These are phyloP conservation scores for Fistulifera pelliculosa DNA, from an alignment of 108 stramenopile species.

Conservation along the genomic window DNA sequence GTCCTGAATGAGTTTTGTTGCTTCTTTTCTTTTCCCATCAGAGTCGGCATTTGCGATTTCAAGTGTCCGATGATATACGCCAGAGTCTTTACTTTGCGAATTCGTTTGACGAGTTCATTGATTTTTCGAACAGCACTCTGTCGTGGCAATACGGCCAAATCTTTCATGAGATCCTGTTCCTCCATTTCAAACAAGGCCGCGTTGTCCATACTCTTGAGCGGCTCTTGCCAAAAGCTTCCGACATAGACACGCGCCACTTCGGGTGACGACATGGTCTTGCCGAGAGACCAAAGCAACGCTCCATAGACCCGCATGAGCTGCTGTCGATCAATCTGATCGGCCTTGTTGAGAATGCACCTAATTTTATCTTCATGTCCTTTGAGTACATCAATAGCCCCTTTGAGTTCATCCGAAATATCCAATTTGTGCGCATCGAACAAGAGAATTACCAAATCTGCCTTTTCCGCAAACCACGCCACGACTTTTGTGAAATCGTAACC, in stretches of 20 bases:
- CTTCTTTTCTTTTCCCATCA: conserved; percentile 96
- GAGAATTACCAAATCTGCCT: conserved; percentile 62
- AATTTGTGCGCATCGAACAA: conserved; percentile 99
- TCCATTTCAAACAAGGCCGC: conserved; percentile 80
- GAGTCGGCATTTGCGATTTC: conserved; percentile 91
- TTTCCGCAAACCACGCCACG: conserved; percentile 93
- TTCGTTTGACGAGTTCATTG: conserved; percentile 97
- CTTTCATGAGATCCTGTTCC: conserved; percentile 91
- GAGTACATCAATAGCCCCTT: conserved; percentile 89
- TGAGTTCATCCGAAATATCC: conserved; percentile 98
- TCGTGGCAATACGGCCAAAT: conserved; percentile 87
- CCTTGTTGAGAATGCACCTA: conserved; percentile 99
- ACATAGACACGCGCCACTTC: conserved; percentile 97
- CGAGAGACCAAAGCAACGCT: conserved; percentile 94
- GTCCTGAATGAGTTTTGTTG: conserved; percentile 89
- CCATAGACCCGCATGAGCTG: conserved; percentile 99
- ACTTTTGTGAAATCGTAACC: conserved; percentile 94
- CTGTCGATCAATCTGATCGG: conserved; percentile 95
- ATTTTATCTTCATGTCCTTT: conserved; percentile 98
- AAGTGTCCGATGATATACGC: conserved; percentile 84
- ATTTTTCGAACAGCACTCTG: conserved; percentile 95
- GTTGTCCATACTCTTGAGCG: conserved; percentile 78
- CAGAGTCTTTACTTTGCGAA: conserved; percentile 91
- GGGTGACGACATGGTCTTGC: conserved; percentile 91
- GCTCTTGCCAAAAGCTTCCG: conserved; percentile 89